Evolutionary conservation across 1,284 basidiomycete genomes (phyloP), one percentile per base, ranked within the genome.

Genomic region (Ustilago shanxiensis): DNA sequence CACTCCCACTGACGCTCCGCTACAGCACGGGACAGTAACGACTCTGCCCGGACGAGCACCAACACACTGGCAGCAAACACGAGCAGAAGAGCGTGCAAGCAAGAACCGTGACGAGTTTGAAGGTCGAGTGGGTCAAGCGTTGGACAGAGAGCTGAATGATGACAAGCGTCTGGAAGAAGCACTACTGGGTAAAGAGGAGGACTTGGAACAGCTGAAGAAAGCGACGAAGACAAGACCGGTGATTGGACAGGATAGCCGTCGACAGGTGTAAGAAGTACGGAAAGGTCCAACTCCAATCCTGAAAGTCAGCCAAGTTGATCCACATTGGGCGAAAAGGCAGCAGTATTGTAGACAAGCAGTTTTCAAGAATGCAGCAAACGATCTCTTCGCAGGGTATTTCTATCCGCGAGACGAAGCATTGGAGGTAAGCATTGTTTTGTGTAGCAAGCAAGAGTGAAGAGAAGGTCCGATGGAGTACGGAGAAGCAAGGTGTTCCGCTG

Each of bases 171-270:
- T 76, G 29, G 74, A 79, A 29, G 77, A 76, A 39, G 75, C 75
- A 16, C 44, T 77, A 18, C n/a, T 77, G 28, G 75, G 75, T 3
- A 77, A 77, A 22, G 74, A 77, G 53, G 70, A 77, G 52, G 59
- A 60, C 39, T 20, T 64, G 55, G 69, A 64, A 1, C 37, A 44
- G 41, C n/a, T 65, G 41, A 60, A 62, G 41, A 78, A 61, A 26
- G n/a, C 37, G 16, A 22, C 11, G 6, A 68, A 57, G 47, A 18
- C 45, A 14, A 57, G 76, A 28, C 72, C 77, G 13, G 66, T 72
- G 18, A 66, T 79, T 22, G 77, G 77, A 1, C 59, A 71, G 52
- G 69, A 79, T 45, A 53, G 29, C 5, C 52, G 72, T 20, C 53
- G 75, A 16, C 66, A 74, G 52, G 72, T 74, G 3, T 73, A 33